Evolutionary conservation across 805 yeast genomes (phyloP).

Genomic region (Yarrowia divulgata): DNA sequence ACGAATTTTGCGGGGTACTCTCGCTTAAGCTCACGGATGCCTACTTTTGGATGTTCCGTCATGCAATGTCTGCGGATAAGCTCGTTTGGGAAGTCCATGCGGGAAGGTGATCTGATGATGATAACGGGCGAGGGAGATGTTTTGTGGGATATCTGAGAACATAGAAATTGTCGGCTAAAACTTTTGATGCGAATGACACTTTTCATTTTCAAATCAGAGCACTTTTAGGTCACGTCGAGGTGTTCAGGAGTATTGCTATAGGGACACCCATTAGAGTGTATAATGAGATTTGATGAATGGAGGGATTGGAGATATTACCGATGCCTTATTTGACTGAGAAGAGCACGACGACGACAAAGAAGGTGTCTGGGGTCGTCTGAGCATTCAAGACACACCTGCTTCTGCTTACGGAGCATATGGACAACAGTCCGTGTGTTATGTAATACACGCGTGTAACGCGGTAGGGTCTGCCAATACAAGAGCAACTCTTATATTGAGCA

Average conservation of each 20-base stretch:
- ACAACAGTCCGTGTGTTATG: too few relatives aligned
- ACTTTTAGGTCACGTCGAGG: not conserved
- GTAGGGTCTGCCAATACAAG: too few relatives aligned
- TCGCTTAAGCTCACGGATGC: conserved; percentile 16
- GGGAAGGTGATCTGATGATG: not conserved
- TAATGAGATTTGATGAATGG: not conserved
- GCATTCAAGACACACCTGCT: too few relatives aligned
- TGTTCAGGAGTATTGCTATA: not conserved
- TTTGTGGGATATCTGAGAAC: not conserved
- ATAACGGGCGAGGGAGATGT: not conserved
- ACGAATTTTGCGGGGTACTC: conserved; percentile 10
- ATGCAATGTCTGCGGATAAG: conserved; percentile 18
- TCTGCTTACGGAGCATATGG: too few relatives aligned
- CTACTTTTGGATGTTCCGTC: conserved; percentile 13
- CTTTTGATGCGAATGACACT: not conserved
- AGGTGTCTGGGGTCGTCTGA: too few relatives aligned
- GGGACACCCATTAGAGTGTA: not conserved
- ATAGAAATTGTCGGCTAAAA: not conserved
- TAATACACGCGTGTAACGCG: too few relatives aligned
- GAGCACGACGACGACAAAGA: too few relatives aligned
- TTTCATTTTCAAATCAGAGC: not conserved
- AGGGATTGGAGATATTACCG: not conserved
- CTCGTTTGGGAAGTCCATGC: conserved; percentile 32
- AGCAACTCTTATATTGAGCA: too few relatives aligned
- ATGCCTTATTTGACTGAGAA: too few relatives aligned